These are phyloP conservation scores for Raffaelea arxii DNA, from an alignment of 2,329 filamentous ascomycete genomes.

Conservation along the genomic window DNA sequence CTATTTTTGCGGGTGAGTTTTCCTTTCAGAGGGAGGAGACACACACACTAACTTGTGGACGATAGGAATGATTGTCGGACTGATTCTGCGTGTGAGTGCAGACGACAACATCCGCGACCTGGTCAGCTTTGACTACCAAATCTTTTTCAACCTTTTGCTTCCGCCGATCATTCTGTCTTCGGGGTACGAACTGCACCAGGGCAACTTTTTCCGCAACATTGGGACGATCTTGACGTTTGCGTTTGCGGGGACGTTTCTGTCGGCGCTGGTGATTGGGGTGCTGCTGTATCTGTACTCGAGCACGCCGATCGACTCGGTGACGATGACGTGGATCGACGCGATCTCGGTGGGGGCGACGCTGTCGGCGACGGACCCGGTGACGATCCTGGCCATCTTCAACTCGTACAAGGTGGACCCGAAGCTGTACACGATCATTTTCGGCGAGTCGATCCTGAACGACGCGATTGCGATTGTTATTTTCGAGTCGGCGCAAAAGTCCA, in stretches of 20 bases:
- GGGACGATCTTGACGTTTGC: conserved; percentile 96
- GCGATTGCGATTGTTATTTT: conserved; percentile 98
- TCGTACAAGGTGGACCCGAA: conserved; percentile 99
- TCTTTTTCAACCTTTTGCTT: conserved; percentile 98
- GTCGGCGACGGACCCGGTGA: conserved; percentile 94
- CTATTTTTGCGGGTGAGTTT: conserved; percentile 78
- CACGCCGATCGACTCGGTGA: conserved; percentile 74
- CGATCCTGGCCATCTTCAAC: conserved; percentile 97
- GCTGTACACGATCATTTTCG: conserved; percentile 97
- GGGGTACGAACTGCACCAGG: conserved; percentile 94
- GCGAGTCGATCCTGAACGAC: conserved; percentile 96
- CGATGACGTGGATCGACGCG: conserved; percentile 87
- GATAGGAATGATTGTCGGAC: conserved; percentile 88
- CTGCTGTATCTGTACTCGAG: conserved; percentile 85
- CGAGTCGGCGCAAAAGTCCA: conserved; percentile 92
- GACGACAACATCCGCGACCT: conserved; percentile 78
- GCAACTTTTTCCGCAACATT: conserved; percentile 98
- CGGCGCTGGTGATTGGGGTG: conserved; percentile 83
- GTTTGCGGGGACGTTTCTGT: conserved; percentile 94
- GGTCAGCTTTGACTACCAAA: conserved; percentile 96
- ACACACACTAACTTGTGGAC: background rate
- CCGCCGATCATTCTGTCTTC: conserved; percentile 96
- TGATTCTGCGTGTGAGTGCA: conserved; percentile 74
- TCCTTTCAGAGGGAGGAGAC: background rate
- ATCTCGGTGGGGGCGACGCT: conserved; percentile 94